phyloP scores from a whole-genome alignment of 768 basidiomycete genomes.

The Gloeophyllum trabeum region DNA sequence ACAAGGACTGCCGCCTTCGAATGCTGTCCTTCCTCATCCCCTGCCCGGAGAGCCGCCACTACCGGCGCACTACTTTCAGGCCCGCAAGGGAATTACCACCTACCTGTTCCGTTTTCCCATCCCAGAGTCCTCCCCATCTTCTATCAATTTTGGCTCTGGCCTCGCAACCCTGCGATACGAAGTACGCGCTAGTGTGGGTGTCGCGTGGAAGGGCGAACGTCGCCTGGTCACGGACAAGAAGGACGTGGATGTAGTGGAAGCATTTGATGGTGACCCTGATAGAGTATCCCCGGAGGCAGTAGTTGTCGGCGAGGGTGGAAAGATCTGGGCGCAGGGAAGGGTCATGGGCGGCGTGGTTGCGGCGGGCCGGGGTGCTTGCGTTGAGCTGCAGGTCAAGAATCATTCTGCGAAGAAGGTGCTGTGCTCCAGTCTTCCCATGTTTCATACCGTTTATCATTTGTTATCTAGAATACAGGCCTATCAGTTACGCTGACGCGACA shows the following conservation, averaged over 20 bases:
- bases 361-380: constrained; percentile 57
- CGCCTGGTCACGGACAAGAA: constrained; percentile 52
- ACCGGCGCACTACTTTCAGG: constrained; percentile 57
- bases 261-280: constrained; percentile 23
- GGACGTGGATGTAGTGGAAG: constrained; percentile 55
- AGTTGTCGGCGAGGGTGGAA: constrained; percentile 67
- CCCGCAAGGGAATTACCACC: constrained; percentile 64
- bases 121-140: constrained; percentile 54
- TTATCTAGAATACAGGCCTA: constrained; percentile 63
- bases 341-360: constrained; percentile 53
- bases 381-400: constrained; percentile 75
- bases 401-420: constrained; percentile 70
- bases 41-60: constrained; percentile 45
- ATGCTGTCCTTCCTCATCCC: constrained; percentile 62
- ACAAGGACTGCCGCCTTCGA: constrained; percentile 72
- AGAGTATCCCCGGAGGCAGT: constrained; percentile 42
- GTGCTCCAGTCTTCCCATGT: constrained; percentile 3
- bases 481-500: constrained; percentile 48
- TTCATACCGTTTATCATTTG: too few relatives aligned
- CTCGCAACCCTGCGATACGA: constrained; percentile 66
- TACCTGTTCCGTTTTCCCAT: constrained; percentile 75
- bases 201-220: constrained; percentile 67
- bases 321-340: constrained; percentile 65
- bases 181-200: constrained; percentile 59
- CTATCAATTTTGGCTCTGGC: constrained; percentile 60